Base-by-base conservation (phyloP, 768 basidiomycete species). In the Tulasnella sp. region DNA sequence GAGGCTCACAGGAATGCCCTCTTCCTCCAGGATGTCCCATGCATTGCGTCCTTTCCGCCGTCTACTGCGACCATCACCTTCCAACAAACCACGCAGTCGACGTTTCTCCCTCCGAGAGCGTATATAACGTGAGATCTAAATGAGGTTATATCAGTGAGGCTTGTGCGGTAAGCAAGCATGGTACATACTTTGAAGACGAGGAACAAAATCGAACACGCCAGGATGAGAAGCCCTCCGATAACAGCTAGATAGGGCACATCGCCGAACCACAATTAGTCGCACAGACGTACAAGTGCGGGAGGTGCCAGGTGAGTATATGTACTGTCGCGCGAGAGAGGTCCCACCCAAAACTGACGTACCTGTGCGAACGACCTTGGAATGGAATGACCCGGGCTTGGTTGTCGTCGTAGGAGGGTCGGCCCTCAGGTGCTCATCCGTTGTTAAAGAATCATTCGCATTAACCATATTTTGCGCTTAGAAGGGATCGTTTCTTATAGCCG, bases 1-100 rank as follows among this genome's bases (percentile, higher is more conserved):
- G n/a, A n/a, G n/a, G n/a, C n/a, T n/a, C n/a, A 57, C 55, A 4
- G 55, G 55, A n/a, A 57, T 57, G 19, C 55, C 55, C 35, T 57
- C 55, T 12, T 32, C 32, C 15, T 57, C 55, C 8, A 35, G 43
- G 17, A 57, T 46, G 42, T 57, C 55, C 55, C 55, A 57, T 19
- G 42, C 55, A 21, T 57, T 57, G 31, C 42, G 32, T 32, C 55
- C 55, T 57, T 57, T 57, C 15, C 55, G 41, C 29, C 42, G 40
- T 23, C 32, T 29, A n/a, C 34, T 25, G 17, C 23, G 19, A 35
- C 32, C 31, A 45, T 43, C 25, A 27, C 46, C 37, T 49, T 57
- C 55, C 55, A 52, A 19, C 15, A 52, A 25, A 17, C 37, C 50
- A 8, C 50, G 50, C 1, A 35, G 40, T 34, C 55, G 41, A 6